Evolutionary conservation across 164 flowering plant genomes (phyloP), one percentile per base, ranked within the genome.

Genomic region (Litsea cubeba): DNA sequence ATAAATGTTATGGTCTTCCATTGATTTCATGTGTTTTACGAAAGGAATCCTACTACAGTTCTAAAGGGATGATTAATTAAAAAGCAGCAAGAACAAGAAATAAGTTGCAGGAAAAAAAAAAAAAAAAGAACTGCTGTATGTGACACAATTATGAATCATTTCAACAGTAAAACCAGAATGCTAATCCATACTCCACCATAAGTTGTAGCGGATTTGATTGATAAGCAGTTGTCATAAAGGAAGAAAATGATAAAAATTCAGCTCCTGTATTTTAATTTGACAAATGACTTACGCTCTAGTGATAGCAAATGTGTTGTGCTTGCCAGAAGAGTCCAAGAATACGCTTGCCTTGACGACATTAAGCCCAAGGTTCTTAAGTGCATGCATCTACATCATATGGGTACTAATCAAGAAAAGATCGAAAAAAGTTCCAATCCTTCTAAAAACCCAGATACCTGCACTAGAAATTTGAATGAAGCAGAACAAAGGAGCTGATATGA

Each of bases 281-380:
- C 23, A 62, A 7, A 62, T 64, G 51, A 86, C 95, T 81, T 89
- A 96, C 97, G 92, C 89, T 81, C 82, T 90, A 54, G 99, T 96
- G 78, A 96, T 94, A 79, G 90, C 78, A 86, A 96, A 92, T 68
- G 74, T 94, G 86, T 88, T 94, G 87, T 94, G 99, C 84, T 96
- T 96, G 73, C 99, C 99, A 40, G 99, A 94, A 71, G 98, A 88
- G 84, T 96, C 99, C 77, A 94, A 79, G 80, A 78, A 92, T 65
- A 96, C 98, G 82, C 90, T 94, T 64, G 97, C 99, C 88, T 94
- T 94, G 50, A 85, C 88, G 65, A 96, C 99, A 83, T 96, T 96
- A 68, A 96, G 88, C 51, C 98, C 99, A 51, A 96, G 91, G 78
- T 86, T 91, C 80, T 87, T 94, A 3, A 96, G 89, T 1, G 99